Evolutionary conservation across 2,329 filamentous ascomycete genomes (phyloP).

Genomic region (Phaeomoniella chlamydospora): DNA sequence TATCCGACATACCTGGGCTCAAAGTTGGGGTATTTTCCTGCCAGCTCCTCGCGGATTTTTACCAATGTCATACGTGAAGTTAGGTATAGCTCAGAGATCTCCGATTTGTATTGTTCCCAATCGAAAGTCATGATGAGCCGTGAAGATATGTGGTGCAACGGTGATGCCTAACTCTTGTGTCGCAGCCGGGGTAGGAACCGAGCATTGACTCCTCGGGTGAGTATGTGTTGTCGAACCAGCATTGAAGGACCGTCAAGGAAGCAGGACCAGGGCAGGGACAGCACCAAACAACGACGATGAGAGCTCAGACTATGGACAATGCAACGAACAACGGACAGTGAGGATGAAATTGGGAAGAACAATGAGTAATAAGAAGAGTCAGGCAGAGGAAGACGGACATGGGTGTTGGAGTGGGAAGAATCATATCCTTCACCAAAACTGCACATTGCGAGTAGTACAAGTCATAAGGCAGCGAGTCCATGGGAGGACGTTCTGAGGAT

Average conservation of each 20-base stretch:
- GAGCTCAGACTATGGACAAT: background rate
- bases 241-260: background rate
- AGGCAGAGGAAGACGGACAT: background rate
- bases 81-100: background rate
- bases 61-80: background rate
- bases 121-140: background rate
- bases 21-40: background rate
- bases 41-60: background rate
- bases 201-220: background rate
- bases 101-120: background rate
- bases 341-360: background rate
- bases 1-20: background rate
- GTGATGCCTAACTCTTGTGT: background rate
- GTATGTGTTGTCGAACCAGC: background rate
- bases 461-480: background rate
- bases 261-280: background rate
- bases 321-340: background rate
- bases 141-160: background rate
- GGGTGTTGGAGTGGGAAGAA: no score
- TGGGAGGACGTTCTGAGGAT: no score
- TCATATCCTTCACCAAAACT: background rate
- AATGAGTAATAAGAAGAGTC: background rate
- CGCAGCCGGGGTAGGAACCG: background rate
- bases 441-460: no score
- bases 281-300: background rate